phyloP scores from a whole-genome alignment of 2,329 filamentous ascomycete genomes.

The Sclerotinia subarctica region DNA sequence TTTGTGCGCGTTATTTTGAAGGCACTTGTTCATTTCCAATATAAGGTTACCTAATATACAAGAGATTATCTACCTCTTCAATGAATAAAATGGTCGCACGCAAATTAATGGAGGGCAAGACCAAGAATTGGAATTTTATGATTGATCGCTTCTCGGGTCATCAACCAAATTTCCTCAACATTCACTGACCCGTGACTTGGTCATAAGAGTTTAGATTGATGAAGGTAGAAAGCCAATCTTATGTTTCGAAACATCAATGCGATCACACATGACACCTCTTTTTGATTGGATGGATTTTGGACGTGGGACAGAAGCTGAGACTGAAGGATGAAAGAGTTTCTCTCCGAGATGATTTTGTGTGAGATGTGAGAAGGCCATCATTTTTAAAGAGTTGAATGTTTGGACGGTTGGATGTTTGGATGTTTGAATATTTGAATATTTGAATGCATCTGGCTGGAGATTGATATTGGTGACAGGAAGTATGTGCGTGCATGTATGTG shows the following conservation, averaged over 20 bases:
- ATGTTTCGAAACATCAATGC: background rate
- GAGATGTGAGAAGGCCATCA: background rate
- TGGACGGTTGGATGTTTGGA: too few relatives aligned
- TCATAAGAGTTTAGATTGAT: background rate
- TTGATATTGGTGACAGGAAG: background rate
- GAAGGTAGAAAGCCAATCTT: background rate
- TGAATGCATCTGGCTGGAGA: too few relatives aligned
- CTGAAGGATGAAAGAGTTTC: background rate
- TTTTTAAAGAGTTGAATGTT: background rate
- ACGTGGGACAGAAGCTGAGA: background rate
- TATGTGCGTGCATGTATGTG: background rate
- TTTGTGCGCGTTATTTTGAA: too few relatives aligned
- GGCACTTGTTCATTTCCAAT: too few relatives aligned
- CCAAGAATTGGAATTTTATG: background rate
- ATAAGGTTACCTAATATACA: too few relatives aligned
- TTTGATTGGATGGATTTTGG: background rate
- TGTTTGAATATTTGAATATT: too few relatives aligned
- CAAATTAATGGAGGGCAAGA: too few relatives aligned
- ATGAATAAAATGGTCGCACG: too few relatives aligned
- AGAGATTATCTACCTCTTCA: too few relatives aligned
- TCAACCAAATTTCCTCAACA: background rate
- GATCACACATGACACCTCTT: background rate
- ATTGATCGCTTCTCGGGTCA: background rate
- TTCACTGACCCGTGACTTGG: background rate
- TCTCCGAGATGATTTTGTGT: background rate